These are phyloP conservation scores for Penicillium pulvis DNA, from an alignment of 495 filamentous ascomycete genomes.

Conservation along the genomic window DNA sequence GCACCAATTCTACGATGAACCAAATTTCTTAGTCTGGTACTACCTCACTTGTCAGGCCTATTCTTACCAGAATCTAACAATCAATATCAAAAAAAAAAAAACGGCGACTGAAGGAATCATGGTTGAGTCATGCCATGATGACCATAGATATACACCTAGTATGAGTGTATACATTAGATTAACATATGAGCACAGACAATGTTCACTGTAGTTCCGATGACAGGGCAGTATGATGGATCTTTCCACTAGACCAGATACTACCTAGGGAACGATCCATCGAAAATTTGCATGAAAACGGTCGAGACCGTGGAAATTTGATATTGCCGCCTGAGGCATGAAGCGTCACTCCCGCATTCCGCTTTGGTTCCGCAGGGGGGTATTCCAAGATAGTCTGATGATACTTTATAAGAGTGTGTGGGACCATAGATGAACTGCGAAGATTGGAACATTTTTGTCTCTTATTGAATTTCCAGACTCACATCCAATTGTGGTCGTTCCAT, in stretches of 20 bases:
- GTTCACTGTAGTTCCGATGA: background rate
- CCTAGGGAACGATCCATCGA: background rate
- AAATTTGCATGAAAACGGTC: constrained; percentile 20
- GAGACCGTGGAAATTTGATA: constrained; percentile 2
- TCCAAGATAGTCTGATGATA: background rate
- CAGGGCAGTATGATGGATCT: background rate
- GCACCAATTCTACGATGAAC: background rate
- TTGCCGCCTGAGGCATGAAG: constrained; percentile 16
- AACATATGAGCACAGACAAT: background rate
- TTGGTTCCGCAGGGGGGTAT: background rate
- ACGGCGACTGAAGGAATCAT: no score
- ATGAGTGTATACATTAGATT: background rate
- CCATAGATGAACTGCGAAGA: background rate
- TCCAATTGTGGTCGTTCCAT: background rate
- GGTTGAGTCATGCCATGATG: background rate
- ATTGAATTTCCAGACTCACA: background rate
- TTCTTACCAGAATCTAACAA: background rate
- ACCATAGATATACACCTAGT: background rate
- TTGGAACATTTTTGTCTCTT: background rate
- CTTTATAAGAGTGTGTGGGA: background rate
- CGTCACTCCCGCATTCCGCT: constrained; percentile 17
- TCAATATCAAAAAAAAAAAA: background rate
- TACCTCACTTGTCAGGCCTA: background rate
- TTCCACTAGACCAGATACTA: constrained; percentile 1
- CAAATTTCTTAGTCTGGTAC: background rate